Conservation (phyloP, 2,329 filamentous ascomycete species). For the Trichoderma atrobrunneum region DNA sequence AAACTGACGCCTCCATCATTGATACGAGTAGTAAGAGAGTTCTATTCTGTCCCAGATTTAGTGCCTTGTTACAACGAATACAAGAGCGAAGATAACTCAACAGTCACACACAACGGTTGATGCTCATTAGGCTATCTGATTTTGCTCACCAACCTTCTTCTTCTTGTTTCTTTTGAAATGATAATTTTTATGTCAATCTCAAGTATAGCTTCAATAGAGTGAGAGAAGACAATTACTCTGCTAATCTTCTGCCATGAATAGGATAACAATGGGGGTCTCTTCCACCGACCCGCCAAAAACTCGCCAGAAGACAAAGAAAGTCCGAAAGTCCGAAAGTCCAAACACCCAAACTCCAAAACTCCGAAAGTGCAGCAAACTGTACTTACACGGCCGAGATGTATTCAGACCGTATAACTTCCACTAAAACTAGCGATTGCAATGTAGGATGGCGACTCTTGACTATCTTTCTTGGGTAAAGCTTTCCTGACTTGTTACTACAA, state of each 20-base stretch:
- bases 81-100: background rate
- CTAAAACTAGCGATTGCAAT: background rate
- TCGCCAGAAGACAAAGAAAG: background rate
- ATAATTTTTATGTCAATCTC: background rate
- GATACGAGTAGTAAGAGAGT: background rate
- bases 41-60: background rate
- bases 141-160: background rate
- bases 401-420: background rate
- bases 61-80: background rate
- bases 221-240: background rate
- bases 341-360: background rate
- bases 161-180: background rate
- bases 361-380: background rate
- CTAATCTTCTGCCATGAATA: background rate
- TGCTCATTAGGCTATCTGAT: background rate
- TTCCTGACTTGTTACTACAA: background rate
- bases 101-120: background rate
- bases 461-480: background rate
- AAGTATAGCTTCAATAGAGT: background rate
- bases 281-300: background rate
- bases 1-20: background rate
- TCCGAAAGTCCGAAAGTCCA: background rate
- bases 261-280: background rate
- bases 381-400: background rate
- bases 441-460: background rate